Conservation (phyloP, 805 yeast genomes). For the Blastobotrys attinorum region DNA sequence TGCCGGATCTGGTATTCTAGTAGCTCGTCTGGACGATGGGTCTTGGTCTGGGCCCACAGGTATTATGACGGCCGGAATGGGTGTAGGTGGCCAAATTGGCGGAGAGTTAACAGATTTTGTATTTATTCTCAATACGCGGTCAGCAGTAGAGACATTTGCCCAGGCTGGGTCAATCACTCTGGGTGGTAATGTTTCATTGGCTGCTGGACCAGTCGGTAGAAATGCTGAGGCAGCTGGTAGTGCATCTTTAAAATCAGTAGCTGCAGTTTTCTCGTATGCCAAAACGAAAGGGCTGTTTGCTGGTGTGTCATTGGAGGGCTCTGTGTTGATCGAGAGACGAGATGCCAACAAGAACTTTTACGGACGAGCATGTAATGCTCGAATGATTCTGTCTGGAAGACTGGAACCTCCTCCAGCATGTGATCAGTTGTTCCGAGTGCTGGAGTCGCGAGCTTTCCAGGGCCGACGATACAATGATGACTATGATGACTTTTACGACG, state of each 20-base stretch:
- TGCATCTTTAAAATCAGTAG: slow-evolving; percentile 77
- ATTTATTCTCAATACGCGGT: slow-evolving; percentile 74
- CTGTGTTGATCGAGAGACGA: slow-evolving; percentile 92
- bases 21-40: slow-evolving; percentile 90
- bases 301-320: slow-evolving; percentile 95
- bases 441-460: slow-evolving; percentile 74
- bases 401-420: slow-evolving; percentile 91
- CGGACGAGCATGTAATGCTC: slow-evolving; percentile 84
- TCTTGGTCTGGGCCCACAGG: slow-evolving; percentile 98
- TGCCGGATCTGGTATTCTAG: slow-evolving; percentile 95
- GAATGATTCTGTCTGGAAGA: slow-evolving; percentile 71
- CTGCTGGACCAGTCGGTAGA: slow-evolving; percentile 97
- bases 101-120: slow-evolving; percentile 95
- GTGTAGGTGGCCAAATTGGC: slow-evolving; percentile 97
- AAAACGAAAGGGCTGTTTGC: slow-evolving; percentile 96
- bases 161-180: slow-evolving; percentile 89
- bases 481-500: slow-evolving; percentile 63
- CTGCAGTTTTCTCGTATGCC: slow-evolving; percentile 89
- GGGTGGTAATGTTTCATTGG: slow-evolving; percentile 91
- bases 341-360: slow-evolving; percentile 95
- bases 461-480: slow-evolving; percentile 34
- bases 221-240: slow-evolving; percentile 97
- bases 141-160: slow-evolving; percentile 91
- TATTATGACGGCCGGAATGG: slow-evolving; percentile 93
- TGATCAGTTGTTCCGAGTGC: slow-evolving; percentile 76